A percentile compares a stretch with the other conserved stretches of the same genome.
phyloP scores from a whole-genome alignment of 805 yeast genomes.

The Wickerhamomyces mucosus region DNA sequence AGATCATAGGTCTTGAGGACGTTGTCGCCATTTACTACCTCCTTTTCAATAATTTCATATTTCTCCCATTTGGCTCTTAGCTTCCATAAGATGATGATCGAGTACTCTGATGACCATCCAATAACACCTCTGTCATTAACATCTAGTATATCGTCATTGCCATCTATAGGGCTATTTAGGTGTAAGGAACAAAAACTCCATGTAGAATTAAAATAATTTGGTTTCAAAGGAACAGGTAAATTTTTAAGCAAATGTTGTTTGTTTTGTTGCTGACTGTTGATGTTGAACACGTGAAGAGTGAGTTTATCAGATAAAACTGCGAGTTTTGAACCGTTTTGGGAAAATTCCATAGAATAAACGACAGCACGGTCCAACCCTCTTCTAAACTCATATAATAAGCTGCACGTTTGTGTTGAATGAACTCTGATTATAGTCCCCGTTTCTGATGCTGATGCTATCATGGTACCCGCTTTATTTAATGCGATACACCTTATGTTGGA shows the following conservation, averaged over 20 bases:
- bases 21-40: constrained; percentile 15
- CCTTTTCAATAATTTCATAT: constrained; percentile 54
- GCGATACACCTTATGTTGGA: constrained; percentile 54
- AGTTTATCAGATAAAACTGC: constrained; percentile 86
- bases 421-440: constrained; percentile 75
- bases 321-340: constrained; percentile 62
- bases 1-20: constrained; percentile 39
- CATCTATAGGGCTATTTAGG: constrained; percentile 19
- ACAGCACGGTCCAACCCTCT: constrained; percentile 83
- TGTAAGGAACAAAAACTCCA: constrained; percentile 84
- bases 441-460: constrained; percentile 74
- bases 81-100: constrained; percentile 70
- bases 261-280: constrained; percentile 31
- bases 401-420: constrained; percentile 59
- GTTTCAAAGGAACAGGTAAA: constrained; percentile 48
- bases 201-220: constrained; percentile 68
- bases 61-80: constrained; percentile 76
- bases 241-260: constrained; percentile 59
- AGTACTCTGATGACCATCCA: constrained; percentile 69
- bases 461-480: constrained; percentile 50
- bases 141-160: constrained; percentile 18
- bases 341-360: constrained; percentile 75
- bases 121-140: constrained; percentile 34
- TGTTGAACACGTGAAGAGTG: constrained; percentile 78
- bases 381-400: constrained; percentile 73